Evolutionary conservation across 2,329 filamentous ascomycete genomes (phyloP), one percentile per base, ranked within the genome.

Genomic region (Cryoendolithus antarcticus): DNA sequence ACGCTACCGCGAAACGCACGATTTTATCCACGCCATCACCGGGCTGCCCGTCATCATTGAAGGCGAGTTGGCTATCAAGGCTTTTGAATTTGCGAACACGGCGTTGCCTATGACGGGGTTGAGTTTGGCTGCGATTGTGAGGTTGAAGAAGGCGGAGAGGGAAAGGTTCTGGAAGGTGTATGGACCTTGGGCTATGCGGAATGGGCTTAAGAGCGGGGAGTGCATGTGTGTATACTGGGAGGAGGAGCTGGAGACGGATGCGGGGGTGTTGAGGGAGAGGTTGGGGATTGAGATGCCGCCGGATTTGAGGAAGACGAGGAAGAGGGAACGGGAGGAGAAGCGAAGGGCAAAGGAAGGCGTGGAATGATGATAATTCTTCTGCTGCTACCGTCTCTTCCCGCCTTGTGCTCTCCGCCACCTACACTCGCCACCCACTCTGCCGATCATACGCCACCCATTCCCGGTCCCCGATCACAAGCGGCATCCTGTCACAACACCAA

Each of bases 151-250:
- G 24, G 69, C 66, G 9, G 77, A 82, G 53, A 66, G 75, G 58
- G 62, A 70, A 52, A 64, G 80, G 41, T 91, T 96, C 55, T 81
- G 73, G 54, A 62, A 64, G 4, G 77, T 77, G 1, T 93, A 95
- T 61, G 65, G 89, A 38, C 91, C 91, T 1, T 98, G 91, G 91
- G 91, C 91, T 29, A 62, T 95, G 33, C 67, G 75, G 39, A 96
- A 93, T 59, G 91, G 91, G 9, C 60, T 86, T 47, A 65, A 73
- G 40, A 73, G 77, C 35, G 76, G 82, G 53, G 84, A 93, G 55
- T 69, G 96, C 28, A 88, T 98, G 49, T 95, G 95, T 60, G 80
- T 98, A 1, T 98, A 94, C 58, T 98, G 91, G 91, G 91, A 98
- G 63, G 86, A 96, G 67, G 75, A 89, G 64, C 63, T 98, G 49